These are phyloP conservation scores for Pseudozyma sp. DNA, from an alignment of 1,284 basidiomycete species.

Conservation along the genomic window DNA sequence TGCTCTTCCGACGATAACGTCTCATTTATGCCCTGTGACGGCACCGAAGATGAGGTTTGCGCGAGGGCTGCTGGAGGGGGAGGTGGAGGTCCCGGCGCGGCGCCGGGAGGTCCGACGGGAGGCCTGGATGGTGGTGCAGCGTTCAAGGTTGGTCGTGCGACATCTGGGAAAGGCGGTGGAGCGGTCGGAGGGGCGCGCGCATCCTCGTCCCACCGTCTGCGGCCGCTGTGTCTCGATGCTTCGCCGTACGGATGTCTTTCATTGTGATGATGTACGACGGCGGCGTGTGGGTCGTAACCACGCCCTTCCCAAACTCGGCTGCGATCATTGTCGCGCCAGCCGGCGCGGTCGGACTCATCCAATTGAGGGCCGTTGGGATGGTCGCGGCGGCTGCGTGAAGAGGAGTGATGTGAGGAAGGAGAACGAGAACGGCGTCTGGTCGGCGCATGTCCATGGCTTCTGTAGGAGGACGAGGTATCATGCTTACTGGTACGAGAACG, in stretches of 20 bases:
- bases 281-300: constrained; percentile 10
- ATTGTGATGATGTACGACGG: constrained; percentile 1
- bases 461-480: constrained; percentile 38
- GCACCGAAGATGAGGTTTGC: background rate
- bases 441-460: constrained; percentile 44
- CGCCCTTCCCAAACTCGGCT: constrained; percentile 36
- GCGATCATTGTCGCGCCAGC: constrained; percentile 18
- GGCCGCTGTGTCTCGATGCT: background rate
- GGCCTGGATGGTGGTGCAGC: constrained; percentile 21
- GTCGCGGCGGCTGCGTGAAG: constrained; percentile 40
- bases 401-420: constrained; percentile 42
- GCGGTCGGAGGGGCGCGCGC: constrained; percentile 10
- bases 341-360: constrained; percentile 7
- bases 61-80: constrained; percentile 11
- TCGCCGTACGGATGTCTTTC: constrained; percentile 3
- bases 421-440: constrained; percentile 57
- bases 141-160: background rate
- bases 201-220: constrained; percentile 39
- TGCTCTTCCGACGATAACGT: constrained; percentile 74
- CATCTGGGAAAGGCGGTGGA: background rate
- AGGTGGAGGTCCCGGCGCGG: constrained; percentile 30
- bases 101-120: constrained; percentile 18
- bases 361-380: constrained; percentile 10
- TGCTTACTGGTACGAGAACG: constrained; percentile 56
- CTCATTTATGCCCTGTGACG: background rate